phyloP scores from a whole-genome alignment of 495 filamentous ascomycete species.

The Penicillium longicatenatum region DNA sequence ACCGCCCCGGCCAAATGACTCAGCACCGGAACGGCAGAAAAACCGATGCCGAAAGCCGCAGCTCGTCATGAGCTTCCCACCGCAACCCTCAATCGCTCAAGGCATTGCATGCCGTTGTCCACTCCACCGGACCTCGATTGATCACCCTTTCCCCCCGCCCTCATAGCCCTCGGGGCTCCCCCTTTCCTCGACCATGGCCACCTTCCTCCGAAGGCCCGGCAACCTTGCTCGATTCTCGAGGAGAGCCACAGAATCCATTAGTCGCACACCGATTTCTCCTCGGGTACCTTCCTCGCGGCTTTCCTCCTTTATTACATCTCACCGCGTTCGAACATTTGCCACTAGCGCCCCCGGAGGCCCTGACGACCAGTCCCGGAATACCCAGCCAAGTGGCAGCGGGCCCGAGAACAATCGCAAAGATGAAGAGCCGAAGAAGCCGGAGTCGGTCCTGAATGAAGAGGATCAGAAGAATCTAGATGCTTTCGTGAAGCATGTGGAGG shows the following conservation, averaged over 20 bases:
- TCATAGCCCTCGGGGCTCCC: conserved; percentile 40
- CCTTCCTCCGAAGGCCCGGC: conserved; percentile 65
- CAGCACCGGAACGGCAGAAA: conserved; percentile 29
- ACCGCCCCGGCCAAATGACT: conserved; percentile 19
- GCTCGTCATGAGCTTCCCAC: conserved; percentile 28
- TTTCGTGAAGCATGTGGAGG: conserved; percentile 34
- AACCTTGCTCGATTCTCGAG: conserved; percentile 63
- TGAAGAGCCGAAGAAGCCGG: conserved; percentile 38
- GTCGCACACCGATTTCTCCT: conserved; percentile 44
- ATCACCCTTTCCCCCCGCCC: conserved; percentile 25
- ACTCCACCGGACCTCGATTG: conserved; percentile 28
- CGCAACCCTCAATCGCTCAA: conserved; percentile 21
- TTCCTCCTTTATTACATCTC: conserved; percentile 48
- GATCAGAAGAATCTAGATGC: conserved; percentile 39
- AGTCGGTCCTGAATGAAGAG: conserved; percentile 35
- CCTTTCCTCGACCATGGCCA: conserved; percentile 59
- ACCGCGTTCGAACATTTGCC: conserved; percentile 57
- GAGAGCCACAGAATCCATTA: conserved; percentile 48
- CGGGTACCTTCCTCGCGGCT: conserved; percentile 39
- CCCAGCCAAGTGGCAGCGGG: conserved; percentile 33
- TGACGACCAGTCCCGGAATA: conserved; percentile 42
- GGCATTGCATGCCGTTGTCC: conserved; percentile 30
- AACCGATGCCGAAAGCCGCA: conserved; percentile 30
- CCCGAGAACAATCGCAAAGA: conserved; percentile 33
- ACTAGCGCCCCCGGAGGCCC: conserved; percentile 49